Conservation (phyloP, 2,329 filamentous ascomycete species). For the Cytospora mali region DNA sequence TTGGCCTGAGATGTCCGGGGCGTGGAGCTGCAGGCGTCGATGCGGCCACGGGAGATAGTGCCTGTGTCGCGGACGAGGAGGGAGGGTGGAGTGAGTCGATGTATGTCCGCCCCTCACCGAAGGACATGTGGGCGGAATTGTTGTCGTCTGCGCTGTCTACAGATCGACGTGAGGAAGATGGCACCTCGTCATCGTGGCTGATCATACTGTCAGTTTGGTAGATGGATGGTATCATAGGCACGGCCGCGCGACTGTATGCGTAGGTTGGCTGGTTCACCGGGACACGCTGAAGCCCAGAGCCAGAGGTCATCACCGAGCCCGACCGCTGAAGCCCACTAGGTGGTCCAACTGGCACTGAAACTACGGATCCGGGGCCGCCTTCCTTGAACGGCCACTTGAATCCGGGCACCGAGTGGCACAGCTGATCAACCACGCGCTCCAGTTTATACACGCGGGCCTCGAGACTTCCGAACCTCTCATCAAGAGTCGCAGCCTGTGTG, state of each 20-base stretch:
- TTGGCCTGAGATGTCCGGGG: conserved; percentile 39
- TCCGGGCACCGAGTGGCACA: conserved; percentile 50
- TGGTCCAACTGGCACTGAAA: conserved; percentile 7
- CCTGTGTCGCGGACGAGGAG: conserved; percentile 37
- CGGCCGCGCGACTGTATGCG: conserved; percentile 34
- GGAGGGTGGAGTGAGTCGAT: conserved; percentile 47
- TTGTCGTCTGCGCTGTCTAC: conserved; percentile 36
- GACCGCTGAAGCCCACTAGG: conserved; percentile 14
- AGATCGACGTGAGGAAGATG: conserved; percentile 38
- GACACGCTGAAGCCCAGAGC: conserved; percentile 23
- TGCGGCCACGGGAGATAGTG: conserved; percentile 30
- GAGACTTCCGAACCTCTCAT: conserved; percentile 54
- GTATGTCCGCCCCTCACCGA: conserved; percentile 50
- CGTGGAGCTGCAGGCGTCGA: conserved; percentile 29
- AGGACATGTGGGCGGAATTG: conserved; percentile 44
- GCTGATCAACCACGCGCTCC: conserved; percentile 54
- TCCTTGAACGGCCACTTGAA: conserved; percentile 39
- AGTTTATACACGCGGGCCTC: conserved; percentile 56
- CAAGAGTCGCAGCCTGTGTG: conserved; percentile 56
- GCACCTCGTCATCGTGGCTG: background rate
- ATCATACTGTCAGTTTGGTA: conserved; percentile 33
- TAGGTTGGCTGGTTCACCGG: conserved; percentile 30
- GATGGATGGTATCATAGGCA: conserved; percentile 37
- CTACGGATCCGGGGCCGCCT: conserved; percentile 33
- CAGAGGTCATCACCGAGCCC: conserved; percentile 12